A percentile compares a stretch with the other conserved stretches of the same genome.
phyloP scores from a whole-genome alignment of 805 yeast species.

The Grigorovia jiainica region DNA sequence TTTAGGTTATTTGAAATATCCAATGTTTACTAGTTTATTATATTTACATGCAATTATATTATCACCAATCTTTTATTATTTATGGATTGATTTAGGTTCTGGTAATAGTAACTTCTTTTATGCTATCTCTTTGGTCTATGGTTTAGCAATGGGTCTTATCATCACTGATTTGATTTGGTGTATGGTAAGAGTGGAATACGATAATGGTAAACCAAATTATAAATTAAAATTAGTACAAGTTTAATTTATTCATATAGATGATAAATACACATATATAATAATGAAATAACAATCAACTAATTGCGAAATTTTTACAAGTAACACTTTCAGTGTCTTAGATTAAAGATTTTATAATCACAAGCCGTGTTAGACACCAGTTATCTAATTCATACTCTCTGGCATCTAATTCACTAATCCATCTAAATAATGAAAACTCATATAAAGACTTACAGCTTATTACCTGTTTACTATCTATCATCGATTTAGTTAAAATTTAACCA shows the following conservation, averaged over 20 bases:
- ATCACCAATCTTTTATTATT: slow-evolving; percentile 82
- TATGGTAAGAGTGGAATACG: slow-evolving; percentile 56
- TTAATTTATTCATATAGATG: slow-evolving; percentile 8
- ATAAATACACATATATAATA: neutral
- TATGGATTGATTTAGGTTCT: slow-evolving; percentile 90
- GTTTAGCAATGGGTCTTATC: slow-evolving; percentile 56
- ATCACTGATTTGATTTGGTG: slow-evolving; percentile 80
- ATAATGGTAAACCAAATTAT: slow-evolving; percentile 32
- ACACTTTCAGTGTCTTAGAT: no score
- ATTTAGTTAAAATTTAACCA: no score
- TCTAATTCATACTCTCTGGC: no score
- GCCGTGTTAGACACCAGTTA: no score
- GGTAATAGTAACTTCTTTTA: slow-evolving; percentile 96
- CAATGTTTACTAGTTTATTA: slow-evolving; percentile 41
- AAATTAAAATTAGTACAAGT: slow-evolving; percentile 43
- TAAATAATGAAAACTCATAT: no score
- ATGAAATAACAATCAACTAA: neutral
- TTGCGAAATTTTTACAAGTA: neutral
- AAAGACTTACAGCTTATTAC: no score
- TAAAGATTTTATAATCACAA: no score
- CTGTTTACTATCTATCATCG: no score
- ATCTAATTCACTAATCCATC: no score
- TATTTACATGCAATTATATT: slow-evolving; percentile 52
- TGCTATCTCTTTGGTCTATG: slow-evolving; percentile 80
- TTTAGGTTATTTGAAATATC: slow-evolving; percentile 38